Conservation (phyloP, 2,329 filamentous ascomycete genomes). For the Talaromyces sp. region DNA sequence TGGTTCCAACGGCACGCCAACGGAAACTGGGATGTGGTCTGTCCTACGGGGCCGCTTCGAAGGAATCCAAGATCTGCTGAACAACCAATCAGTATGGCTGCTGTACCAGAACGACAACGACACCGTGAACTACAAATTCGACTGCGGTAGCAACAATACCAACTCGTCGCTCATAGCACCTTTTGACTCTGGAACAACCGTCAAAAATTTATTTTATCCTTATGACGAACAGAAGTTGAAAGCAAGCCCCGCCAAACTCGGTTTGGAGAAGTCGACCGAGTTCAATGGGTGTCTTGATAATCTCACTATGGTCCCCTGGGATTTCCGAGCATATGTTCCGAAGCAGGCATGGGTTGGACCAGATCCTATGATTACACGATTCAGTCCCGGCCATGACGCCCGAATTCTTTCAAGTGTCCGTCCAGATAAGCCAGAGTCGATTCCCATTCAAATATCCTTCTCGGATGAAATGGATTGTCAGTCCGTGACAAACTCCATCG, state of each 20-base stretch:
- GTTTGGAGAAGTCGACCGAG: slow-evolving; percentile 43
- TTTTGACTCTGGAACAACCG: slow-evolving; percentile 50
- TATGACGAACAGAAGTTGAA: slow-evolving; percentile 43
- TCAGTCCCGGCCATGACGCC: slow-evolving; percentile 58
- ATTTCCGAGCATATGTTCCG: slow-evolving; percentile 58
- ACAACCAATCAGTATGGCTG: slow-evolving; percentile 45
- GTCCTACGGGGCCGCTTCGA: slow-evolving; percentile 49
- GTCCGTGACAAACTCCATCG: slow-evolving; percentile 47
- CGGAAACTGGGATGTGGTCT: slow-evolving; percentile 59
- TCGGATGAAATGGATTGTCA: slow-evolving; percentile 59
- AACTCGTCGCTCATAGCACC: slow-evolving; percentile 49
- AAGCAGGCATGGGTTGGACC: slow-evolving; percentile 47
- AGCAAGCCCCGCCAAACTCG: slow-evolving; percentile 42
- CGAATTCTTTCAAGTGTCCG: slow-evolving; percentile 48
- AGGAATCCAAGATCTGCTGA: slow-evolving; percentile 49
- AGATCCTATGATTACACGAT: slow-evolving; percentile 56
- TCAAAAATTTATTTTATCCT: slow-evolving; percentile 58
- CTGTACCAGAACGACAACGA: slow-evolving; percentile 45
- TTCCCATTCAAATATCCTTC: slow-evolving; percentile 55
- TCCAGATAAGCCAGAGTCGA: slow-evolving; percentile 37
- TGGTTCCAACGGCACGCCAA: slow-evolving; percentile 49
- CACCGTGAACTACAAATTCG: slow-evolving; percentile 52
- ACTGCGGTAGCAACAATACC: slow-evolving; percentile 49
- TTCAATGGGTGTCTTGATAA: slow-evolving; percentile 54
- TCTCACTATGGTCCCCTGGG: slow-evolving; percentile 52